A percentile compares a stretch with the other conserved stretches of the same genome.
Conservation (phyloP, 2,329 filamentous ascomycete genomes). For the Talaromyces marneffei region DNA sequence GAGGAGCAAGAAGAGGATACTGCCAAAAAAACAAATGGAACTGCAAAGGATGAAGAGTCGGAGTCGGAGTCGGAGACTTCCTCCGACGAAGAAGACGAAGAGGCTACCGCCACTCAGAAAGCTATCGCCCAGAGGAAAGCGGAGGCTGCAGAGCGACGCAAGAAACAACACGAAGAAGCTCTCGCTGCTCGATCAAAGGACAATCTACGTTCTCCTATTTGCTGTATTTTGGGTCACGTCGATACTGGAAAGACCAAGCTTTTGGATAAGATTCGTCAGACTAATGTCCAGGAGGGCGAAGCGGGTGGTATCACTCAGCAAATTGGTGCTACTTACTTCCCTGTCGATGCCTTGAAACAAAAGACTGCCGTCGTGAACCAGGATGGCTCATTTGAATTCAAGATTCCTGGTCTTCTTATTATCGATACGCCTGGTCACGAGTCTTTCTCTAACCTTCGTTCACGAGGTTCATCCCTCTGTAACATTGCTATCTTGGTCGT, state of each 20-base stretch:
- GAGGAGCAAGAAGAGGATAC: constrained; percentile 46
- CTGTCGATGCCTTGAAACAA: constrained; percentile 81
- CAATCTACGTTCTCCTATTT: constrained; percentile 93
- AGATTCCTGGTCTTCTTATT: constrained; percentile 90
- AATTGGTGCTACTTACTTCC: constrained; percentile 99
- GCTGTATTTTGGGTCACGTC: constrained; percentile 99
- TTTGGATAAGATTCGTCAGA: constrained; percentile 95
- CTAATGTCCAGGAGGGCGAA: constrained; percentile 97
- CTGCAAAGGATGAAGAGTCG: constrained; percentile 21
- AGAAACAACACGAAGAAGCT: constrained; percentile 86
- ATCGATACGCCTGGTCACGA: constrained; percentile 99
- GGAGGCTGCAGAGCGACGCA: constrained; percentile 80
- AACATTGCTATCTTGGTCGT: constrained; percentile 99
- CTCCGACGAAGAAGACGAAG: constrained; percentile 55
- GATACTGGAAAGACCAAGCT: constrained; percentile 99
- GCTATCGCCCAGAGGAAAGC: constrained; percentile 74
- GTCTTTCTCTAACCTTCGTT: constrained; percentile 97
- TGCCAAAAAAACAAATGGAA: constrained; percentile 14
- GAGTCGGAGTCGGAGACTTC: constrained; percentile 45
- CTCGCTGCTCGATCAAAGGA: constrained; percentile 87
- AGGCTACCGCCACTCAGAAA: constrained; percentile 63
- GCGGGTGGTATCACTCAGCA: constrained; percentile 99
- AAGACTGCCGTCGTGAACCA: constrained; percentile 93
- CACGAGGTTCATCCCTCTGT: constrained; percentile 93
- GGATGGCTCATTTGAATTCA: constrained; percentile 88